phyloP scores from a whole-genome alignment of 495 filamentous ascomycete species.

The Barbatosphaeria neglecta region DNA sequence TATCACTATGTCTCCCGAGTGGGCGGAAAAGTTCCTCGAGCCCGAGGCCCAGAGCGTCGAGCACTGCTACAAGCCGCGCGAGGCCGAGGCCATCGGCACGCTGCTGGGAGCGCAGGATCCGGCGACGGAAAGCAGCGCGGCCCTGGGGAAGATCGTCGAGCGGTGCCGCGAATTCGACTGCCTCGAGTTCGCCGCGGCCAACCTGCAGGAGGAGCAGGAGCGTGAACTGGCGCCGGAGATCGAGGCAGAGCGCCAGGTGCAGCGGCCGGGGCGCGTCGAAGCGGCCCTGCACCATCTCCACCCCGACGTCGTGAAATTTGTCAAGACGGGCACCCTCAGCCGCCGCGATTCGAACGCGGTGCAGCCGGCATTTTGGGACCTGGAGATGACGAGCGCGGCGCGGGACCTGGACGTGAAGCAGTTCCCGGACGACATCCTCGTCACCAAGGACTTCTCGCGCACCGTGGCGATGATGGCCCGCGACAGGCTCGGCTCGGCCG shows the following conservation, averaged over 20 bases:
- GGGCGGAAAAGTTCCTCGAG: slow-evolving; percentile 34
- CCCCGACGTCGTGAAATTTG: slow-evolving; percentile 27
- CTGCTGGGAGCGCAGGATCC: neutral
- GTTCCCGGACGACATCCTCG: slow-evolving; percentile 30
- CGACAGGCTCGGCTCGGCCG: slow-evolving; percentile 9
- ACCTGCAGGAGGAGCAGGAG: slow-evolving; percentile 57
- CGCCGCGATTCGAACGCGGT: slow-evolving; percentile 15
- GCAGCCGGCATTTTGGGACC: slow-evolving; percentile 32
- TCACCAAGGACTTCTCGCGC: slow-evolving; percentile 41
- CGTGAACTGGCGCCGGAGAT: slow-evolving; percentile 51
- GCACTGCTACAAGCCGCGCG: slow-evolving; percentile 4
- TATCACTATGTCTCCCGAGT: slow-evolving; percentile 7
- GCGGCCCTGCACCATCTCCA: slow-evolving; percentile 35
- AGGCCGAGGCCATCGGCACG: too few relatives aligned
- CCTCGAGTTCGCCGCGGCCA: slow-evolving; percentile 17
- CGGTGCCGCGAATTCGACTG: slow-evolving; percentile 35
- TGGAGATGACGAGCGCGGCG: slow-evolving; percentile 29
- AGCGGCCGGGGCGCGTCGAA: slow-evolving; percentile 27
- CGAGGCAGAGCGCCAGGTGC: slow-evolving; percentile 42
- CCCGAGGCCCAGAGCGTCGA: slow-evolving; percentile 14
- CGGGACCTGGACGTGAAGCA: slow-evolving; percentile 15
- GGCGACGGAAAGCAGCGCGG: neutral
- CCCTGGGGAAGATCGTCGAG: slow-evolving; percentile 18
- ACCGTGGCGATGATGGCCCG: slow-evolving; percentile 22
- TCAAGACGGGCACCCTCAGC: slow-evolving; percentile 23